Evolutionary conservation across 2,329 filamentous ascomycete species (phyloP), one percentile per base, ranked within the genome.

Genomic region (Bertia moriformis): DNA sequence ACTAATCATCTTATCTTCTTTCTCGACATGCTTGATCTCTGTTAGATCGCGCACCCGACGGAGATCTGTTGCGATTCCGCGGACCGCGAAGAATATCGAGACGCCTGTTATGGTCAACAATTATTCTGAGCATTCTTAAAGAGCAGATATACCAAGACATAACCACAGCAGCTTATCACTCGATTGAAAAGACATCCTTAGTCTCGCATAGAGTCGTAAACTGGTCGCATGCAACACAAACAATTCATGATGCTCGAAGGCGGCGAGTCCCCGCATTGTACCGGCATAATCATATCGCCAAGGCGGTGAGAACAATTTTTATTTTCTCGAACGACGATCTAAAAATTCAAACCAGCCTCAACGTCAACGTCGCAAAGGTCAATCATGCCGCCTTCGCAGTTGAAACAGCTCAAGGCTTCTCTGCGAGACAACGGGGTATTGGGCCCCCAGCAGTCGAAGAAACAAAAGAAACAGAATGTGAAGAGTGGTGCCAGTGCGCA

Each of bases 371-470:
- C n/a, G 7, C 37, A 41, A 32, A 22, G 39, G 39, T 18, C 40
- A 53, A 63, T 51, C 40, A 98, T 98, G 91, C 79, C 89, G 49
- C 85, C 88, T 45, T 98, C 93, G 12, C 93, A 98, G 66, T 71
- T 98, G 42, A 98, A 96, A 63, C 83, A 88, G 60, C 73, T 98
- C 35, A 98, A 96, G 63, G 73, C 84, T 48, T 94, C 88, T 7
- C 71, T 98, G 37, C 74, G 78, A 45, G 87, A 95, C 42, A 84
- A 89, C 54, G 91, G 91, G 40, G 79, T 98, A 39, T 78, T 88
- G 32, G 86, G 88, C 1, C 87, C 87, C 4, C 88, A 93, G 51
- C 80, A 94, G 52, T 95, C 88, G 5, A 96, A 96, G 54, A 96
- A 95, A 62, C 83, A 93, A 57, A 87, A 84, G 57, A 83, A 84